phyloP scores from a whole-genome alignment of 345 rosid genomes.

The Lepidium aucheri region DNA sequence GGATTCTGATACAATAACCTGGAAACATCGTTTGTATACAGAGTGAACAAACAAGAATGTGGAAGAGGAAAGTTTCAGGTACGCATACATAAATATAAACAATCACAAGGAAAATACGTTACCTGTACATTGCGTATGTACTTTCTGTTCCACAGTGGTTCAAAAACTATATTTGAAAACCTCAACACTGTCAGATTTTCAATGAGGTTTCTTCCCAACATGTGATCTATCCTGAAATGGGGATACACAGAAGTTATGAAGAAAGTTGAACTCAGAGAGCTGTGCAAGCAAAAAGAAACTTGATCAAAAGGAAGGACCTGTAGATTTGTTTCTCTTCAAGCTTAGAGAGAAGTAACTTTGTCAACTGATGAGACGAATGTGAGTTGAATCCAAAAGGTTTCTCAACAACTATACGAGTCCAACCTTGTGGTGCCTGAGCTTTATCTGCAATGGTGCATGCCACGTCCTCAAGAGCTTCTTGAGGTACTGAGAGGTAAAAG shows the following conservation, averaged over 20 bases:
- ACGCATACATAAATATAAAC: background rate
- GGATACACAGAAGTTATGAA: background rate
- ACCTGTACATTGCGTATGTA: conserved; percentile 63
- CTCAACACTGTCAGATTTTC: conserved; percentile 70
- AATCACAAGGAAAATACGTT: background rate
- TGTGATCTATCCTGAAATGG: conserved; percentile 64
- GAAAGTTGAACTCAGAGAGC: background rate
- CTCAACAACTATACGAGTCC: conserved; percentile 72
- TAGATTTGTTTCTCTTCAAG: conserved; percentile 62
- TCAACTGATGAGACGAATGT: conserved; percentile 42
- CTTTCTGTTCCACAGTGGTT: conserved; percentile 66
- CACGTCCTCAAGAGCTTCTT: conserved; percentile 74
- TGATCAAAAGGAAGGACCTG: conserved; percentile 34
- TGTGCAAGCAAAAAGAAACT: background rate
- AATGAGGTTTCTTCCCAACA: conserved; percentile 63
- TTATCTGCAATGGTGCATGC: conserved; percentile 43
- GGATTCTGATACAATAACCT: conserved; percentile 62
- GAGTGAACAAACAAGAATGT: conserved; percentile 1
- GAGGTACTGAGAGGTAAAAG: conserved; percentile 75
- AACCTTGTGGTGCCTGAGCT: conserved; percentile 56
- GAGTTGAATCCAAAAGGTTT: conserved; percentile 73
- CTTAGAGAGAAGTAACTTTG: conserved; percentile 53
- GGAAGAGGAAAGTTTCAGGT: background rate
- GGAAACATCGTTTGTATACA: conserved; percentile 20
- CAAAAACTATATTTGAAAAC: conserved; percentile 71